Evolutionary conservation across 176 grass and related monocot species (phyloP).

Genomic region (Miscanthus lutarioriparius): DNA sequence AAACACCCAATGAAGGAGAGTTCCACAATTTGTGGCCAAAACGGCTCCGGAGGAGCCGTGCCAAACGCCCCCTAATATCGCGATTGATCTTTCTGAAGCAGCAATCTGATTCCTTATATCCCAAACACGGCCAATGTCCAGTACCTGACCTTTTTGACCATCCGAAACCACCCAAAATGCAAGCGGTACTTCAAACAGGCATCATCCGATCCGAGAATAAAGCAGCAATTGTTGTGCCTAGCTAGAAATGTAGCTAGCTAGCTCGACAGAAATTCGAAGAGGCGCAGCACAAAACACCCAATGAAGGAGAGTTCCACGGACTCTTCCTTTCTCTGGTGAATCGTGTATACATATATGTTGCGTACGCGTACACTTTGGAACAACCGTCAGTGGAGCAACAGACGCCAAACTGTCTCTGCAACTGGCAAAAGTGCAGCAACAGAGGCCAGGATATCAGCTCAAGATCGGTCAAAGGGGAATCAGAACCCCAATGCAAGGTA

Average conservation of each 20-base stretch:
- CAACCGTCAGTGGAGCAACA: constrained; percentile 28
- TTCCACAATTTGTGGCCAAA: neutral
- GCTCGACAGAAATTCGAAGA: neutral
- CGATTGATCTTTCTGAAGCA: neutral
- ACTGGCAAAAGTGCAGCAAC: constrained; percentile 38
- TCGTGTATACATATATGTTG: neutral
- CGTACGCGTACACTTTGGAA: neutral
- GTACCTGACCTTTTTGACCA: constrained; percentile 35
- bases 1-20: constrained; percentile 28
- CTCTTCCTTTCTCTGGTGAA: neutral
- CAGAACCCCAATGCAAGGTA: neutral
- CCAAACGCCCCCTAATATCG: neutral
- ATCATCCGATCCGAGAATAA: constrained; percentile 12
- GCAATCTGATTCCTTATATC: constrained; percentile 10
- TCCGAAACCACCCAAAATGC: constrained; percentile 31
- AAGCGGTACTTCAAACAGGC: neutral
- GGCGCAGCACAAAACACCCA: constrained; percentile 20
- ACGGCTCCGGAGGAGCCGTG: no score
- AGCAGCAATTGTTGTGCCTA: constrained; percentile 29
- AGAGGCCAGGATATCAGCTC: constrained; percentile 39
- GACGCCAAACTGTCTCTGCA: constrained; percentile 23
- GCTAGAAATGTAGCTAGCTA: constrained; percentile 35
- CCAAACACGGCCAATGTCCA: constrained; percentile 23
- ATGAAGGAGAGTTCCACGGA: constrained; percentile 15
- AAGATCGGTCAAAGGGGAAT: constrained; percentile 52